phyloP scores from a whole-genome alignment of 371 early-diverging fungal species.

The Zopfochytrium polystomum region DNA sequence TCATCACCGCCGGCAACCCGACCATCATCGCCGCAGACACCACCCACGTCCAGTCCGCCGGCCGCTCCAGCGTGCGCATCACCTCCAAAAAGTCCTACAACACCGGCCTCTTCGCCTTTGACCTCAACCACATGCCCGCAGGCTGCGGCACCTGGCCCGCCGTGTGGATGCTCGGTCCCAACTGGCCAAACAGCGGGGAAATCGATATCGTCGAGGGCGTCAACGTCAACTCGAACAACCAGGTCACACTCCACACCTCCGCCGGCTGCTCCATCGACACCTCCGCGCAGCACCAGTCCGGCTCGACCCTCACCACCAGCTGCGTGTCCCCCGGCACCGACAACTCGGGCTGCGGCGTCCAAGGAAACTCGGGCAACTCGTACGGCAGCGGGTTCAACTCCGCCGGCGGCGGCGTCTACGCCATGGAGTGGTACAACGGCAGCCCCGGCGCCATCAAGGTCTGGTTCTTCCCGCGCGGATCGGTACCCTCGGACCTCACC shows the following conservation, averaged over 20 bases:
- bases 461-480: slow-evolving; percentile 34
- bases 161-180: slow-evolving; percentile 38
- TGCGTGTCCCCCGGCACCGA: slow-evolving; percentile 26
- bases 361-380: slow-evolving; percentile 36
- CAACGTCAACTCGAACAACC: slow-evolving; percentile 27
- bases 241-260: slow-evolving; percentile 17
- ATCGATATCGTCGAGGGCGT: slow-evolving; percentile 48
- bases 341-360: slow-evolving; percentile 11
- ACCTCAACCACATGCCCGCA: slow-evolving; percentile 39
- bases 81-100: slow-evolving; percentile 20
- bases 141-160: slow-evolving; percentile 48
- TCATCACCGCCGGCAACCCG: no score
- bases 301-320: no score
- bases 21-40: slow-evolving; percentile 23
- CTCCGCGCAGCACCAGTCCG: not conserved
- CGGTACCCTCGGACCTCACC: slow-evolving; percentile 39
- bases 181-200: slow-evolving; percentile 42
- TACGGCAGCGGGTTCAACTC: slow-evolving; percentile 44
- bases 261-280: slow-evolving; percentile 14
- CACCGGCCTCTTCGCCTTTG: slow-evolving; percentile 36
- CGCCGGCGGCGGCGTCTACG: no score
- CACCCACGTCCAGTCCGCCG: slow-evolving; percentile 20
- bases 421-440: no score
- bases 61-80: slow-evolving; percentile 36
- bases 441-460: slow-evolving; percentile 28